Evolutionary conservation across 2,329 filamentous ascomycete genomes (phyloP).

Genomic region (Zarea fungicola): DNA sequence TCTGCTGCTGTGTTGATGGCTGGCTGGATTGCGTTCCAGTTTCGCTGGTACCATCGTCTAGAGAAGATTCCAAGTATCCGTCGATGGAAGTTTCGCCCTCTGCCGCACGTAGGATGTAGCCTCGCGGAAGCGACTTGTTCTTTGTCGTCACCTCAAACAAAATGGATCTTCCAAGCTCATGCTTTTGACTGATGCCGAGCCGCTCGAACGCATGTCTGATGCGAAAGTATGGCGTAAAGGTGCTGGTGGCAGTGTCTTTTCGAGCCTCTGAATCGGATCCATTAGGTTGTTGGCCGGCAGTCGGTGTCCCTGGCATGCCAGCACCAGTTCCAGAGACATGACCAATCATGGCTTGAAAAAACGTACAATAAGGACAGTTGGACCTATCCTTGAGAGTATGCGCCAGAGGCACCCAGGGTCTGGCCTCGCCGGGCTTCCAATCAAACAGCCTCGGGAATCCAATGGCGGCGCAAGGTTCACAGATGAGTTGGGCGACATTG

Average conservation of each 20-base stretch:
- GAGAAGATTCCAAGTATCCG: slow-evolving; percentile 18
- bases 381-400: slow-evolving; percentile 26
- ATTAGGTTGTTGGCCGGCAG: not conserved
- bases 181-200: slow-evolving; percentile 31
- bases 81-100: slow-evolving; percentile 22
- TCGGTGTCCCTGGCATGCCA: slow-evolving; percentile 16
- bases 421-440: slow-evolving; percentile 30
- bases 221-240: slow-evolving; percentile 34
- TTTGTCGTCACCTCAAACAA: slow-evolving; percentile 32
- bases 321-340: not conserved
- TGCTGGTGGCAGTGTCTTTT: slow-evolving; percentile 19
- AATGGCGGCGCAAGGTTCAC: slow-evolving; percentile 28
- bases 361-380: slow-evolving; percentile 33
- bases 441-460: slow-evolving; percentile 32
- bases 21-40: not conserved
- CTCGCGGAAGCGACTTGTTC: slow-evolving; percentile 32
- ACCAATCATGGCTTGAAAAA: slow-evolving; percentile 31
- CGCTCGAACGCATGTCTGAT: slow-evolving; percentile 34
- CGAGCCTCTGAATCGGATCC: not conserved
- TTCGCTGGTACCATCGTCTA: slow-evolving; percentile 8
- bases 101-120: slow-evolving; percentile 29
- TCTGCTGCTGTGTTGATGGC: not conserved
- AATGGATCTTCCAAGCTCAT: slow-evolving; percentile 30
- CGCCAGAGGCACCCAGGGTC: slow-evolving; percentile 32
- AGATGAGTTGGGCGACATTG: slow-evolving; percentile 15